phyloP scores from a whole-genome alignment of 192 early-diverging fungal genomes.

The Coemansia sp. region DNA sequence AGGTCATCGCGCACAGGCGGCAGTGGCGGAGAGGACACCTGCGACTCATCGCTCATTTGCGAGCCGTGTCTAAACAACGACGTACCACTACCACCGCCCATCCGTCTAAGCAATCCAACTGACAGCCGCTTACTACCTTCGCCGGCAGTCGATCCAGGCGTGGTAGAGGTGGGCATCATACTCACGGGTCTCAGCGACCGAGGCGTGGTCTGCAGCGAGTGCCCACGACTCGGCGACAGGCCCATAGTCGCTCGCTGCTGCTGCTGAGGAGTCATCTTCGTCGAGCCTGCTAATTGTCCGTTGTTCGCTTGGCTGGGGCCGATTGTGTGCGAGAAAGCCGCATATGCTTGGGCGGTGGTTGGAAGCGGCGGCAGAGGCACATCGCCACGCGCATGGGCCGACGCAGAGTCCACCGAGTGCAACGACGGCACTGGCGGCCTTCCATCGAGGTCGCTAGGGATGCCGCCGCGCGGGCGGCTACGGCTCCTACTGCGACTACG shows the following conservation, averaged over 20 bases:
- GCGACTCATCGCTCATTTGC: constrained; percentile 36
- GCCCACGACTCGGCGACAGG: constrained; percentile 26
- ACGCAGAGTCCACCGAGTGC: not conserved
- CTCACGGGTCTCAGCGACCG: constrained; percentile 41
- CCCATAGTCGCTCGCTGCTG: constrained; percentile 29
- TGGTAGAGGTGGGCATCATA: constrained; percentile 30
- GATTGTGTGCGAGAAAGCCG: not conserved
- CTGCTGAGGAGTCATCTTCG: not conserved
- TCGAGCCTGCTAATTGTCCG: constrained; percentile 4
- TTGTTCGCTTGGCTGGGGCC: constrained; percentile 10
- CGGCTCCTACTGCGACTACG: constrained; percentile 46
- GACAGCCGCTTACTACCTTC: constrained; percentile 44
- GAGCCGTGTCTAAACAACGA: constrained; percentile 42
- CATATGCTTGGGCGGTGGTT: not conserved
- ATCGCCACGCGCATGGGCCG: not conserved
- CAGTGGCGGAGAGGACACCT: constrained; percentile 14
- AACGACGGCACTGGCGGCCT: constrained; percentile 20
- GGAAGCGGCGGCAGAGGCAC: constrained; percentile 4
- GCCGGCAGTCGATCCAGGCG: constrained; percentile 6
- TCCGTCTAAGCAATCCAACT: constrained; percentile 39
- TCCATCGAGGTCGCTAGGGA: constrained; percentile 1
- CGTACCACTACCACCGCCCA: constrained; percentile 29
- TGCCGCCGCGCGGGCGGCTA: constrained; percentile 28
- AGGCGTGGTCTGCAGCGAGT: constrained; percentile 46
- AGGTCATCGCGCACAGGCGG: constrained; percentile 10